Percentiles rank a stretch among this genome's conserved stretches.
Conservation (phyloP, 441 rosid genomes). For the Pelargonium cotyledonis region DNA sequence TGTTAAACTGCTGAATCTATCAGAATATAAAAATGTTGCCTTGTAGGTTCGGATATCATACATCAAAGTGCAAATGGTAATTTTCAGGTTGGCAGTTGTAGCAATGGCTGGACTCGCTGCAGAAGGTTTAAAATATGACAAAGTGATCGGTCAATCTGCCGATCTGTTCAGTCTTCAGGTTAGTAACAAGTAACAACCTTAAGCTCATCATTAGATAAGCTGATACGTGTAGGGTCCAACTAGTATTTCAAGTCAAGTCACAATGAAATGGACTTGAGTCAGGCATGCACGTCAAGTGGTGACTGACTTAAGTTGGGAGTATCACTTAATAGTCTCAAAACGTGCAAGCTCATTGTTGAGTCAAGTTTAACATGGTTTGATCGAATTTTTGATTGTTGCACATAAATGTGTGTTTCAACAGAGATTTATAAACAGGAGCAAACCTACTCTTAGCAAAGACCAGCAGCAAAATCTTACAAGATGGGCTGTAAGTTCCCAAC, state of each 20-base stretch:
- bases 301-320: too few relatives aligned
- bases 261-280: too few relatives aligned
- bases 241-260: too few relatives aligned
- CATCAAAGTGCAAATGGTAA: background rate
- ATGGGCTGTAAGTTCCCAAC: conserved; percentile 72
- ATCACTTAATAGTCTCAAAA: too few relatives aligned
- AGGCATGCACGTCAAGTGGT: too few relatives aligned
- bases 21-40: conserved; percentile 2
- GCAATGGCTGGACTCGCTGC: conserved; percentile 97
- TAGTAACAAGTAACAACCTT: background rate
- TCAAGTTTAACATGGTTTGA: too few relatives aligned
- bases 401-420: conserved; percentile 21
- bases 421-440: conserved; percentile 82
- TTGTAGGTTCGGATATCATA: background rate
- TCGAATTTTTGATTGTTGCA: background rate
- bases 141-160: conserved; percentile 88
- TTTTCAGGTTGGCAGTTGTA: conserved; percentile 65
- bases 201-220: background rate
- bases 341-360: too few relatives aligned
- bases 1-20: background rate
- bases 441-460: conserved; percentile 66
- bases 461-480: conserved; percentile 91
- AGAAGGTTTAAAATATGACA: conserved; percentile 78
- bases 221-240: too few relatives aligned
- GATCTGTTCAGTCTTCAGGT: conserved; percentile 95